These are phyloP conservation scores for Acacia confusa DNA, from an alignment of 306 rosid genomes.

Conservation along the genomic window DNA sequence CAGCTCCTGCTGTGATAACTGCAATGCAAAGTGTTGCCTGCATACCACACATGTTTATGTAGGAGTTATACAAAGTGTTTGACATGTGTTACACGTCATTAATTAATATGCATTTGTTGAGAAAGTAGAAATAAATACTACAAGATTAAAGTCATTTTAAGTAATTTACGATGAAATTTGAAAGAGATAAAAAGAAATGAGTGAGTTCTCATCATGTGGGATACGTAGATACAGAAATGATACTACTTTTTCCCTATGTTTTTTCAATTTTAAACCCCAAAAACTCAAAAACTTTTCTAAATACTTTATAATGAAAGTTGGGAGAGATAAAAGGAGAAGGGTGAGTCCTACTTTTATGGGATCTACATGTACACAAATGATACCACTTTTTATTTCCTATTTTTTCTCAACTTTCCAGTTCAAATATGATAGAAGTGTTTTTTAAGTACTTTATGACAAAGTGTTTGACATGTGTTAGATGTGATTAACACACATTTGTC, in stretches of 20 bases:
- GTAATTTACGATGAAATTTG: neutral
- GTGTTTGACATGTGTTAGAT: too few relatives aligned
- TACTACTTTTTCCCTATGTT: too few relatives aligned
- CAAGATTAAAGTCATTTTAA: neutral
- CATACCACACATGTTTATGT: neutral
- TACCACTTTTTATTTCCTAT: neutral
- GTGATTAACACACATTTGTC: neutral
- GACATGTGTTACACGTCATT: too few relatives aligned
- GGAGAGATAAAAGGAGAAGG: neutral
- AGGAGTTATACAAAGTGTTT: neutral
- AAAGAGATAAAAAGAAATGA: neutral
- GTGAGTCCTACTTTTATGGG: neutral
- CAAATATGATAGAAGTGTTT: too few relatives aligned
- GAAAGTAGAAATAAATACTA: neutral
- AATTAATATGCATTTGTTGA: neutral
- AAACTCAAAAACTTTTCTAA: neutral
- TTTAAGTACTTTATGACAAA: neutral
- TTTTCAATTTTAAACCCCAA: neutral
- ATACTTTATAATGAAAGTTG: neutral
- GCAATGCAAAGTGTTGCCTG: conserved; percentile 60
- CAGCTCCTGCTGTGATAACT: conserved; percentile 61
- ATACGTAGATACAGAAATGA: neutral
- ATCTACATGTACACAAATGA: neutral
- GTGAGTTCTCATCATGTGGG: neutral
- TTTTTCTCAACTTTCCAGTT: too few relatives aligned